Evolutionary conservation across 73 alveolate species (phyloP).

Genomic region (Paramecium pentaurelia): DNA sequence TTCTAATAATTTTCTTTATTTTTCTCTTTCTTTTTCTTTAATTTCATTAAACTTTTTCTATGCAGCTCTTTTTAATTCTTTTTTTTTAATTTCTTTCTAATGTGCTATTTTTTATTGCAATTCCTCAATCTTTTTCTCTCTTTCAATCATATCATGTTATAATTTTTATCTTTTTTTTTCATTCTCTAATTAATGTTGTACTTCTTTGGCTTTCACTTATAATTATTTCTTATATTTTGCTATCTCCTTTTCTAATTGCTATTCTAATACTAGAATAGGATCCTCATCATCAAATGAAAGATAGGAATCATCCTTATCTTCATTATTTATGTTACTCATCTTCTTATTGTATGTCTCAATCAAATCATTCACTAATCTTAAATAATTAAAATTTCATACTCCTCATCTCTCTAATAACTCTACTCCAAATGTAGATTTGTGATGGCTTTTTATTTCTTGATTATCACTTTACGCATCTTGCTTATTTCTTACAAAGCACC

Average conservation of each 20-base stretch:
- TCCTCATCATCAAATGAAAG: conserved; percentile 29
- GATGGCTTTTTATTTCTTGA: not conserved
- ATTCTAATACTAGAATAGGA: conserved; percentile 16
- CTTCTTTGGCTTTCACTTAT: not conserved
- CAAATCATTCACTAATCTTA: conserved; percentile 2
- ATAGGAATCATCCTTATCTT: not conserved
- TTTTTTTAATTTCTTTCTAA: not conserved
- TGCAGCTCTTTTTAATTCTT: not conserved
- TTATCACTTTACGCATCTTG: not conserved
- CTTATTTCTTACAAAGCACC: conserved; percentile 27
- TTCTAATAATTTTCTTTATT: not conserved
- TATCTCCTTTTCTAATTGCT: not conserved
- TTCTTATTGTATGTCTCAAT: conserved; percentile 2
- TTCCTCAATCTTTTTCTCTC: not conserved
- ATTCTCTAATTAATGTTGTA: not conserved
- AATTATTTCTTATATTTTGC: not conserved
- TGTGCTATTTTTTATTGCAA: not conserved
- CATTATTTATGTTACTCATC: not conserved
- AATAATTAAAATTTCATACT: not conserved
- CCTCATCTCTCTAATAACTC: not conserved
- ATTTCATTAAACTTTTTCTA: not conserved
- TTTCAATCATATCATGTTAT: not conserved
- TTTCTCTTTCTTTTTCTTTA: not conserved
- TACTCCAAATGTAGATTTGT: not conserved
- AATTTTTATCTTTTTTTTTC: conserved; percentile 18